Percentiles rank a stretch among this genome's conserved stretches.
These are phyloP conservation scores for Pelargonium cotyledonis DNA, from an alignment of 441 rosid genomes.

Conservation along the genomic window DNA sequence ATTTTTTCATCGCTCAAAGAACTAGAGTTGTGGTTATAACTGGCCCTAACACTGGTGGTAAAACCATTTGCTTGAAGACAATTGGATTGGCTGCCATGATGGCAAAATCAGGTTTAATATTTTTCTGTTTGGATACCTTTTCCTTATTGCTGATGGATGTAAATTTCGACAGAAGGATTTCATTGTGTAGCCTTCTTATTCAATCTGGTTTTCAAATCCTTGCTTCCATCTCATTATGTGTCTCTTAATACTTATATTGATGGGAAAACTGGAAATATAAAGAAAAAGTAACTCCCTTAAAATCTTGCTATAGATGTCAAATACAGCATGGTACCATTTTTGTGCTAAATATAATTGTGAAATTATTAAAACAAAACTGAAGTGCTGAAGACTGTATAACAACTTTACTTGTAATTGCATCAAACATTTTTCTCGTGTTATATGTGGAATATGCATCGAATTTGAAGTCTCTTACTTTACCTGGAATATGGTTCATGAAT, in stretches of 20 bases:
- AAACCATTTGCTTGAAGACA: slow-evolving; percentile 87
- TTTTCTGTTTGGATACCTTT: not conserved
- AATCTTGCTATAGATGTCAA: slow-evolving; percentile 3
- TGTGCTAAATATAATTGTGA: not conserved
- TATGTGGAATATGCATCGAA: not conserved
- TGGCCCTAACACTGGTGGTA: slow-evolving; percentile 98
- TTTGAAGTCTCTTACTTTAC: not conserved
- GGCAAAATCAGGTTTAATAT: slow-evolving; percentile 74
- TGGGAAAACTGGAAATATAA: not conserved
- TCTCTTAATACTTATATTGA: not conserved
- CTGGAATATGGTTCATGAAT: not conserved
- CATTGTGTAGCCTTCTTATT: not conserved
- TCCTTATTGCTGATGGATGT: not conserved
- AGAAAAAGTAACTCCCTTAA: not conserved
- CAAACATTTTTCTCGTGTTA: not conserved
- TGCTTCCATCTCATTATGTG: slow-evolving; percentile 3
- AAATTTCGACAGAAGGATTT: slow-evolving; percentile 1
- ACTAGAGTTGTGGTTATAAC: slow-evolving; percentile 81
- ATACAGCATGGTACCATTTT: slow-evolving; percentile 2
- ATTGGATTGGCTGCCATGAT: slow-evolving; percentile 92
- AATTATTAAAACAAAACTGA: not conserved
- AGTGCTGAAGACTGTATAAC: not conserved
- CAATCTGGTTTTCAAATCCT: slow-evolving; percentile 3
- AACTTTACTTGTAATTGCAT: slow-evolving; percentile 1
- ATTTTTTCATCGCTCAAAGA: slow-evolving; percentile 52